Base-by-base conservation (phyloP, 768 basidiomycete species). In the Podaxis sp. region DNA sequence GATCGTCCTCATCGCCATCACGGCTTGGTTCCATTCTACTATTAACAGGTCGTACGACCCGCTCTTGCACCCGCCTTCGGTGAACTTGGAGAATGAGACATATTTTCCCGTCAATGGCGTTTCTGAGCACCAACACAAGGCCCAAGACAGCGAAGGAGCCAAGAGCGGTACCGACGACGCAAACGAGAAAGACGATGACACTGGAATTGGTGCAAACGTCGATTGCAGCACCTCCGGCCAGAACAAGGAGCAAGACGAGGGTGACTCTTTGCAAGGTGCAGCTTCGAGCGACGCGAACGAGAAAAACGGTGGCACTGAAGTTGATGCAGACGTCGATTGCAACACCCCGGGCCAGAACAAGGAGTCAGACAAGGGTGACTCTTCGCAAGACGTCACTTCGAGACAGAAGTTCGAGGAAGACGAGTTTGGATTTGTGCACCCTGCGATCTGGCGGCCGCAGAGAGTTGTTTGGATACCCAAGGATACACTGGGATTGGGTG, bases 371-470 rank as follows among this genome's bases (percentile, higher is more conserved):
- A 46, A 61, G 0, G 58, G 46, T 6, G 55, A 57, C 2, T 36
- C 40, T 33, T 38, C 38, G 22, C 55, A 57, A 29, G 37, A 55
- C 25, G 46, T 47, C 15, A 33, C 43, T 43, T 61, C 55, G 25
- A 50, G 56, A 27, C 55, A 65, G 49, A 55, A 72, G 59, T 62
- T 59, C 17, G 64, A 69, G n/a, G 76, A 78, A 51, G 77, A 77
- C 4, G 75, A 84, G 55, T 86, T 87, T 69, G 89, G 90, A 12
- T 98, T 96, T 76, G 87, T 90, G 52, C 96, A 96, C 68, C 96
- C 96, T 13, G 94, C 94, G 8, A 81, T 85, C 59, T 84, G 78
- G 65, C 75, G 85, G 56, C 85, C 90, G 52, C 91, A 94, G 75
- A 81, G 88, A 64, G 79, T 85, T 3, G 77, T 98, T 33, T 98